phyloP scores from a whole-genome alignment of 1,284 basidiomycete species.

The Rhodotorula sp. region DNA sequence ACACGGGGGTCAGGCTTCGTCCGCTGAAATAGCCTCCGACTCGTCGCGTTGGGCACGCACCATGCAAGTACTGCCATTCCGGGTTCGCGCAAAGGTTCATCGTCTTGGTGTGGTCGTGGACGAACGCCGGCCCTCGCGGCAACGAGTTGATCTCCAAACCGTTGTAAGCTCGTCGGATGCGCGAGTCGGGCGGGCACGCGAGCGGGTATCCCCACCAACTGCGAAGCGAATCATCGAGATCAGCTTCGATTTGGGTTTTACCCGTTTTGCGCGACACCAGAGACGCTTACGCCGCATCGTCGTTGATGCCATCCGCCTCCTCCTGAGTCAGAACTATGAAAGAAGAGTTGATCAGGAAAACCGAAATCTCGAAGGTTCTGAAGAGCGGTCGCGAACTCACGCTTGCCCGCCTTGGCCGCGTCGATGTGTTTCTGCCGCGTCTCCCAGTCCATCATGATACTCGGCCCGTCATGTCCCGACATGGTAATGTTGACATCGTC shows the following conservation, averaged over 20 bases:
- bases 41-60: slow-evolving; percentile 1
- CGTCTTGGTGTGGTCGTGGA: slow-evolving; percentile 53
- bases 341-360: too few species aligned
- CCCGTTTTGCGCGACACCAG: background rate
- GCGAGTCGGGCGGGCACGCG: slow-evolving; percentile 44
- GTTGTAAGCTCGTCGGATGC: slow-evolving; percentile 41
- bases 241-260: too few species aligned
- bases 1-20: too few species aligned
- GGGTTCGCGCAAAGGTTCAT: slow-evolving; percentile 57
- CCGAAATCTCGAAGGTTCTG: background rate
- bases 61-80: slow-evolving; percentile 46
- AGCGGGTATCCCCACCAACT: slow-evolving; percentile 46
- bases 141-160: slow-evolving; percentile 42
- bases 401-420: slow-evolving; percentile 47
- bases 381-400: slow-evolving; percentile 44
- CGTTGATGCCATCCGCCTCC: slow-evolving; percentile 50
- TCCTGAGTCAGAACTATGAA: slow-evolving; percentile 49
- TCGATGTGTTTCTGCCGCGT: slow-evolving; percentile 36
- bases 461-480: slow-evolving; percentile 41
- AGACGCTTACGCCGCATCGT: slow-evolving; percentile 35
- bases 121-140: slow-evolving; percentile 46
- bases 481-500: slow-evolving; percentile 40
- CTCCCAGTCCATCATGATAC: slow-evolving; percentile 35
- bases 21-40: too few species aligned
- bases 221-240: background rate